Evolutionary conservation across 2,329 filamentous ascomycete genomes (phyloP).

Genomic region (Stemphylium lycopersici): DNA sequence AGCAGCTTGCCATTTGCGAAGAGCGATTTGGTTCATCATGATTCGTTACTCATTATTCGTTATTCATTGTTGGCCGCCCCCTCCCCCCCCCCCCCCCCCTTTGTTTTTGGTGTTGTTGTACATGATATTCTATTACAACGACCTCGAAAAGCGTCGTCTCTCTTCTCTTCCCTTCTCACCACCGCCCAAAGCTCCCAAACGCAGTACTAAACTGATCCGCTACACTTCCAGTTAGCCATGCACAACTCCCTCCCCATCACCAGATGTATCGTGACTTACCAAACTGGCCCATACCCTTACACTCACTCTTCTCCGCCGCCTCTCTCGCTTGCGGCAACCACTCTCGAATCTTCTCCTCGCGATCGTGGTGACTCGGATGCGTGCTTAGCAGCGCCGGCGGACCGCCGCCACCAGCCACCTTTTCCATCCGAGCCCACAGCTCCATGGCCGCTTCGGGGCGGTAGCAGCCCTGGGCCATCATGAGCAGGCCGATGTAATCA

Average conservation of each 20-base stretch:
- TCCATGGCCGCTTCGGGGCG: conserved; percentile 69
- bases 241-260: not conserved
- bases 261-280: conserved; percentile 14
- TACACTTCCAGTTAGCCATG: not conserved
- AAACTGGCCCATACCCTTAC: conserved; percentile 27
- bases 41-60: not conserved
- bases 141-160: too few relatives aligned
- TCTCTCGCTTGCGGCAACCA: conserved; percentile 56
- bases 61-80: not conserved
- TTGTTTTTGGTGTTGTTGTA: not conserved
- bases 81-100: too few relatives aligned
- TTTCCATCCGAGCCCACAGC: conserved; percentile 69
- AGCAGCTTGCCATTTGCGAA: not conserved
- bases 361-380: conserved; percentile 72
- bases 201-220: conserved; percentile 20
- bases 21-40: not conserved
- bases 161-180: conserved; percentile 4
- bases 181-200: conserved; percentile 15
- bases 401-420: conserved; percentile 51
- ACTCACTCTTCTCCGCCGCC: conserved; percentile 45
- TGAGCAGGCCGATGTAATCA: conserved; percentile 80
- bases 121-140: too few relatives aligned
- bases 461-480: conserved; percentile 83
- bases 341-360: conserved; percentile 68
- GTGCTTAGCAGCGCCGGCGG: conserved; percentile 76